Conservation (phyloP, 2,329 filamentous ascomycete species). For the Pseudogymnoascus sp. region DNA sequence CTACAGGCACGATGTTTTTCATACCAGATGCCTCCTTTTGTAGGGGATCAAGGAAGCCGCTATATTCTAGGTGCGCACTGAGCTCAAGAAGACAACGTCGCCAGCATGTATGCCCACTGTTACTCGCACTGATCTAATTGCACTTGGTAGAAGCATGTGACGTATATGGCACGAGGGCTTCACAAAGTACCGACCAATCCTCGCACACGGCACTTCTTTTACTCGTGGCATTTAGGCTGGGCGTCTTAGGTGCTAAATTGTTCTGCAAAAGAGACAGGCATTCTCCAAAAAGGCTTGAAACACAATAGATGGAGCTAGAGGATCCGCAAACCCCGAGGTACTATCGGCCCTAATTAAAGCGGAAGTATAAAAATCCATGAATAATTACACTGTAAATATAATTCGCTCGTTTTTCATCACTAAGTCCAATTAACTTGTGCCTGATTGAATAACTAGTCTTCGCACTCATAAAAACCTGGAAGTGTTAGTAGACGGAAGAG, state of each 20-base stretch:
- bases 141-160: background rate
- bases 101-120: background rate
- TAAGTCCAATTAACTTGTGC: background rate
- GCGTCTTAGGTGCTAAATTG: background rate
- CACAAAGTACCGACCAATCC: background rate
- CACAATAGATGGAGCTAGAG: background rate
- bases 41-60: background rate
- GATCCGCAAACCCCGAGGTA: background rate
- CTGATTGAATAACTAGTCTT: background rate
- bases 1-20: background rate
- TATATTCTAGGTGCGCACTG: background rate
- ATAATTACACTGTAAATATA: background rate
- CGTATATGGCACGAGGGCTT: background rate
- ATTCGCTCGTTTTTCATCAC: background rate
- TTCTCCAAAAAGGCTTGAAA: background rate
- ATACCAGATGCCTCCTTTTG: background rate
- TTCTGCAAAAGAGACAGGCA: background rate
- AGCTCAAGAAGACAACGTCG: background rate
- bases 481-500: background rate
- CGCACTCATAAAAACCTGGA: background rate
- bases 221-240: background rate
- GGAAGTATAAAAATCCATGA: slow-evolving; percentile 1
- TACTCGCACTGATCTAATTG: background rate
- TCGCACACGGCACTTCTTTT: background rate
- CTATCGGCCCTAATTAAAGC: background rate